These are phyloP conservation scores for Xylaria sp. DNA, from an alignment of 2,329 filamentous ascomycete species.

Conservation along the genomic window DNA sequence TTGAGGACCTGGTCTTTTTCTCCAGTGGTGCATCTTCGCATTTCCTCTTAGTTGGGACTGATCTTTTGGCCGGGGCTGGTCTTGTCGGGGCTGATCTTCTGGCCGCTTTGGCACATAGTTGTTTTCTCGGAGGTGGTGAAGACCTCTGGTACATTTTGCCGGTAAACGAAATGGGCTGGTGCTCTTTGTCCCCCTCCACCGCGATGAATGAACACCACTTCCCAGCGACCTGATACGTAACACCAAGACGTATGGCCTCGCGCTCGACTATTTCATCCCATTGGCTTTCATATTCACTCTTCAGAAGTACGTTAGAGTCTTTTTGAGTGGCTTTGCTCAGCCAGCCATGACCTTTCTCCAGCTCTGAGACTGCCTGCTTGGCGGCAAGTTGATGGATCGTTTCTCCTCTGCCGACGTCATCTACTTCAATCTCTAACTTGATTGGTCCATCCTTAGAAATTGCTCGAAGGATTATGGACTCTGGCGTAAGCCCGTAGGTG, in stretches of 20 bases:
- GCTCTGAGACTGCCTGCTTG: constrained; percentile 26
- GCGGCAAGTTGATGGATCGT: constrained; percentile 29
- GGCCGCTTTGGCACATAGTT: neutral
- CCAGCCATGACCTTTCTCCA: constrained; percentile 29
- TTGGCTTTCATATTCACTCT: constrained; percentile 10
- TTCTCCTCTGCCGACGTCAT: constrained; percentile 24
- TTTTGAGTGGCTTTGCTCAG: constrained; percentile 16
- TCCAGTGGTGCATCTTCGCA: neutral
- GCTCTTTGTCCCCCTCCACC: constrained; percentile 7
- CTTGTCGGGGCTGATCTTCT: constrained; percentile 1
- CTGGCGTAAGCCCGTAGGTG: constrained; percentile 1
- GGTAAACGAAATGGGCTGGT: constrained; percentile 10
- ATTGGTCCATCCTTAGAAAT: constrained; percentile 15
- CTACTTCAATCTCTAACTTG: constrained; percentile 26
- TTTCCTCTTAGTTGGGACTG: neutral
- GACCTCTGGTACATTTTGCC: neutral
- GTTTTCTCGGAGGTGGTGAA: constrained; percentile 1
- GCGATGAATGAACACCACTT: constrained; percentile 34
- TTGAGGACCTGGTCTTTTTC: neutral
- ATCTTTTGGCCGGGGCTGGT: neutral
- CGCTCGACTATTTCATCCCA: constrained; percentile 30
- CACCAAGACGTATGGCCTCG: constrained; percentile 27
- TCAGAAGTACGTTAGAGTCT: constrained; percentile 2
- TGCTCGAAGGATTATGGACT: constrained; percentile 16
- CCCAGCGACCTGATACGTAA: constrained; percentile 25